phyloP scores from a whole-genome alignment of 208 protist genomes.

The Leishmania braziliensis region DNA sequence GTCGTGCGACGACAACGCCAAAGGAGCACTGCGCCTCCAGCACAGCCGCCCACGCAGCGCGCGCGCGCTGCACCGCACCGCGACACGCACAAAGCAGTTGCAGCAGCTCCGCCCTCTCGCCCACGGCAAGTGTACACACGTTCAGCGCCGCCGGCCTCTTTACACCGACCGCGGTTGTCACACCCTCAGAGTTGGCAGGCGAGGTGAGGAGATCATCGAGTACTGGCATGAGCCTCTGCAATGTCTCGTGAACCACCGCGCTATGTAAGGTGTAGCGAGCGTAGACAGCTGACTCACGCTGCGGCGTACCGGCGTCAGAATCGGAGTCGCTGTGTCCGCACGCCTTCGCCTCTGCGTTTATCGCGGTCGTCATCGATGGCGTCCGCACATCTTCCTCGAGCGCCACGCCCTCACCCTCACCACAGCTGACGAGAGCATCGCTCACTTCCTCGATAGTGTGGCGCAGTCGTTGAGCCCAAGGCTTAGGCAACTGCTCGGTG shows the following conservation, averaged over 20 bases:
- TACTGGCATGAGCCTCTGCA: constrained; percentile 22
- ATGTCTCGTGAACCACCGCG: not conserved
- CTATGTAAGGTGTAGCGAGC: constrained; percentile 31
- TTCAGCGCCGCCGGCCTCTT: not conserved
- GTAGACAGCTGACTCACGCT: constrained; percentile 24
- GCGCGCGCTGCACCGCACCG: constrained; percentile 29
- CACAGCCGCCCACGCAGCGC: constrained; percentile 27
- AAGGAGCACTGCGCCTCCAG: constrained; percentile 67
- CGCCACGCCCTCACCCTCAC: constrained; percentile 4
- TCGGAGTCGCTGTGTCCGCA: constrained; percentile 15
- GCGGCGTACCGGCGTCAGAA: constrained; percentile 5
- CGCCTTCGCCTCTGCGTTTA: not conserved
- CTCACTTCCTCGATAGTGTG: constrained; percentile 25
- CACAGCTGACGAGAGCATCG: constrained; percentile 8
- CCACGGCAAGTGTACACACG: constrained; percentile 4
- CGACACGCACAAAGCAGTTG: constrained; percentile 24
- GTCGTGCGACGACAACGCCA: constrained; percentile 79
- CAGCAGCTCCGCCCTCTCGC: constrained; percentile 30
- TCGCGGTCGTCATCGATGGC: not conserved
- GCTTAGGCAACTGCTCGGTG: constrained; percentile 28
- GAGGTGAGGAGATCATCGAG: constrained; percentile 30
- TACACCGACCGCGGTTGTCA: not conserved
- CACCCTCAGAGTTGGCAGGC: not conserved
- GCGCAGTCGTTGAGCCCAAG: constrained; percentile 28
- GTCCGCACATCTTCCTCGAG: constrained; percentile 20